These are phyloP conservation scores for Chlorella sp. DNA, from an alignment of 139 green algal species.

Conservation along the genomic window DNA sequence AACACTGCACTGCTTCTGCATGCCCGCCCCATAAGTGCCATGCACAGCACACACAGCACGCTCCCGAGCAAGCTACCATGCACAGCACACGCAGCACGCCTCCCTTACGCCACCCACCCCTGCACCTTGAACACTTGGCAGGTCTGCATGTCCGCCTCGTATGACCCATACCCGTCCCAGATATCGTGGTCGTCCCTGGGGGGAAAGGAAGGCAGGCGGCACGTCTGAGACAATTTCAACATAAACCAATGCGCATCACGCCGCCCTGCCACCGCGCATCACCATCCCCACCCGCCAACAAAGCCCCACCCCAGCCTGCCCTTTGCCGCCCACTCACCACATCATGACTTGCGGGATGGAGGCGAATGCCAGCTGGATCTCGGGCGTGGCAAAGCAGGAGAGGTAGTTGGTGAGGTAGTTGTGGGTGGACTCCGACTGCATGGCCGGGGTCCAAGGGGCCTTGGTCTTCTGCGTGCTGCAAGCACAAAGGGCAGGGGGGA, in stretches of 20 bases:
- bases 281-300: background rate
- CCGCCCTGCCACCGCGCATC: background rate
- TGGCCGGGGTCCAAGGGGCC: background rate
- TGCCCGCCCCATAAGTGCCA: background rate
- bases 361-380: background rate
- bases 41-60: background rate
- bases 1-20: background rate
- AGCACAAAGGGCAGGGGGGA: background rate
- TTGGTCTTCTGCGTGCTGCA: background rate
- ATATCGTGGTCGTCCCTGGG: conserved; percentile 75
- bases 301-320: background rate
- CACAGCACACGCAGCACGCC: background rate
- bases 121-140: conserved; percentile 69
- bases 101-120: background rate
- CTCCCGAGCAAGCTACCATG: too few relatives aligned
- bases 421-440: background rate
- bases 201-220: too few relatives aligned
- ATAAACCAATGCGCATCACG: too few relatives aligned
- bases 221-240: too few relatives aligned
- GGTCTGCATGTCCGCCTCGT: conserved; percentile 57
- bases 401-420: conserved; percentile 7
- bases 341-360: conserved; percentile 35
- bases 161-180: conserved; percentile 73
- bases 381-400: background rate
- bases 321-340: conserved; percentile 30